Percentiles rank a stretch among this genome's conserved stretches.
These are phyloP conservation scores for Saprolegnia parasitica DNA, from an alignment of 352 stramenopile species.

Conservation along the genomic window DNA sequence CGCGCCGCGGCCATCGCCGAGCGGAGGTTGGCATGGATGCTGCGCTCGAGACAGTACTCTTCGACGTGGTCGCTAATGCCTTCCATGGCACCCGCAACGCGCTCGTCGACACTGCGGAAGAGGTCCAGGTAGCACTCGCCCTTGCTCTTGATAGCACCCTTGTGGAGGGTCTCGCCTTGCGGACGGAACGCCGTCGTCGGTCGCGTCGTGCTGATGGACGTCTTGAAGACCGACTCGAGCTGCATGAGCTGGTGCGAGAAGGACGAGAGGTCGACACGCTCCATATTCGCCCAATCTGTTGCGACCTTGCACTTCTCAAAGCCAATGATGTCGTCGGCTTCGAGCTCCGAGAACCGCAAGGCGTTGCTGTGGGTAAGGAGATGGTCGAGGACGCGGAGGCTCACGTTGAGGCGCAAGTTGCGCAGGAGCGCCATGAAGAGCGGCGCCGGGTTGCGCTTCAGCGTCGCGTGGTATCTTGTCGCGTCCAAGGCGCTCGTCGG, in stretches of 20 bases:
- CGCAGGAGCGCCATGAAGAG: constrained; percentile 58
- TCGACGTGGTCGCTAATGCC: constrained; percentile 26
- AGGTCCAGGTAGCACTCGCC: constrained; percentile 25
- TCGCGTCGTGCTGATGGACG: not conserved
- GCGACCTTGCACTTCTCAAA: constrained; percentile 24
- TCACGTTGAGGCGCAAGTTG: constrained; percentile 27
- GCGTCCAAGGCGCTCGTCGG: constrained; percentile 3
- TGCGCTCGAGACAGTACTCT: constrained; percentile 26
- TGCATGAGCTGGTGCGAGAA: constrained; percentile 28
- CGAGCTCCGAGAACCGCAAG: not conserved
- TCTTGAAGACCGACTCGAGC: constrained; percentile 24
- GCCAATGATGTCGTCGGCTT: constrained; percentile 22
- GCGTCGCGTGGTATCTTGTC: constrained; percentile 38
- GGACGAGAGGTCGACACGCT: constrained; percentile 17
- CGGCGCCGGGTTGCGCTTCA: constrained; percentile 51
- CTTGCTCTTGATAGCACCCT: constrained; percentile 21
- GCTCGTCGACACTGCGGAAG: constrained; percentile 26
- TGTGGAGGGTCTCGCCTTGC: not conserved
- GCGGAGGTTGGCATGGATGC: constrained; percentile 9
- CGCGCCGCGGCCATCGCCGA: constrained; percentile 4
- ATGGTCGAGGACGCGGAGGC: not conserved
- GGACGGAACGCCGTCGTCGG: constrained; percentile 3
- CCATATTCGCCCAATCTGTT: constrained; percentile 14
- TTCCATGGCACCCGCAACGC: constrained; percentile 17
- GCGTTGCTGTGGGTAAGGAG: constrained; percentile 17